phyloP scores from a whole-genome alignment of 1,284 basidiomycete species.

The Tylopilus sp. region DNA sequence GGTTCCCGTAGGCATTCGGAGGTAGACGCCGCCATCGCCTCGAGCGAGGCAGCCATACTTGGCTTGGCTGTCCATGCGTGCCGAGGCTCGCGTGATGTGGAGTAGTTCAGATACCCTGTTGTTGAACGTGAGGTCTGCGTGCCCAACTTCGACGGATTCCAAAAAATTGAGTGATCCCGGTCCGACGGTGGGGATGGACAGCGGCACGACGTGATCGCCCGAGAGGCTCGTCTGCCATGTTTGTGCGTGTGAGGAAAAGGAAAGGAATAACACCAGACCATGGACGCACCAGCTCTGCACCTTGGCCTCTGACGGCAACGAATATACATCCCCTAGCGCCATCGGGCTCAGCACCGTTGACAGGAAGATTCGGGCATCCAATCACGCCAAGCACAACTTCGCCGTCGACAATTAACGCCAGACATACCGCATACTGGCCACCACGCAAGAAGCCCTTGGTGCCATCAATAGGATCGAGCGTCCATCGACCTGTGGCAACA shows the following conservation, averaged over 20 bases:
- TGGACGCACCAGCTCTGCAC: slow-evolving; percentile 75
- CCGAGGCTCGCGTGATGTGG: slow-evolving; percentile 72
- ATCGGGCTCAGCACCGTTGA: slow-evolving; percentile 62
- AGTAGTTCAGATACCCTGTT: slow-evolving; percentile 79
- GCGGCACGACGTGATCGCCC: slow-evolving; percentile 54
- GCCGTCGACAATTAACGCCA: slow-evolving; percentile 90
- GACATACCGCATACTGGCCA: slow-evolving; percentile 97
- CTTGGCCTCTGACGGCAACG: slow-evolving; percentile 85
- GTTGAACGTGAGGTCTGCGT: slow-evolving; percentile 92
- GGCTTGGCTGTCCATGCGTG: slow-evolving; percentile 98
- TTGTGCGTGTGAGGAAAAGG: not conserved
- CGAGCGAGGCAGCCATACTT: slow-evolving; percentile 93
- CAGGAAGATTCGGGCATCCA: slow-evolving; percentile 95
- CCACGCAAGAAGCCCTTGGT: slow-evolving; percentile 97
- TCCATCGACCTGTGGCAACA: slow-evolving; percentile 78
- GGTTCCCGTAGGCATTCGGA: slow-evolving; percentile 90
- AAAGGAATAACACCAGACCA: not conserved
- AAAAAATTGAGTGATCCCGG: slow-evolving; percentile 77
- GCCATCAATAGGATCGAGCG: slow-evolving; percentile 93
- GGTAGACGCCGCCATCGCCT: slow-evolving; percentile 91
- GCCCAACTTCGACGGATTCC: slow-evolving; percentile 94
- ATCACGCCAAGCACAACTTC: slow-evolving; percentile 91
- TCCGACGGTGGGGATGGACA: slow-evolving; percentile 59
- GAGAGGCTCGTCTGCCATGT: slow-evolving; percentile 53
- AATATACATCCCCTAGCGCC: slow-evolving; percentile 85